A percentile compares a stretch with the other conserved stretches of the same genome.
Evolutionary conservation across 805 yeast genomes (phyloP).

Genomic region (Spathaspora gorwiae): DNA sequence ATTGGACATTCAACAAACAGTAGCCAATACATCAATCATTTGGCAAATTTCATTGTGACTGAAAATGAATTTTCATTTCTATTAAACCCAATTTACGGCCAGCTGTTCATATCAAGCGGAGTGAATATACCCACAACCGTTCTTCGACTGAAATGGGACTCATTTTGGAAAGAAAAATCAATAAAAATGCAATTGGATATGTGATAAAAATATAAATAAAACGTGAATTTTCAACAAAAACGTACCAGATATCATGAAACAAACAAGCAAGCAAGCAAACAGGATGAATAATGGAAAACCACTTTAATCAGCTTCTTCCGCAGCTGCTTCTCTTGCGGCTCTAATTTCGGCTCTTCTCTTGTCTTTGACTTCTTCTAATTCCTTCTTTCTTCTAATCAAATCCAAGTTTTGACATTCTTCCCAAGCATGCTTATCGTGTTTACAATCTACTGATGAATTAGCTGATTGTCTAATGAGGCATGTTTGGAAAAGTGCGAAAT

Average conservation of each 20-base stretch:
- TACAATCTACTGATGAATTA: slow-evolving; percentile 50
- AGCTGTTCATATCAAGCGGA: not conserved
- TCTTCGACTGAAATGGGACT: not conserved
- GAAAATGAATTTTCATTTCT: not conserved
- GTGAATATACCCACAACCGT: not conserved
- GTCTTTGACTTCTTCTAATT: slow-evolving; percentile 55
- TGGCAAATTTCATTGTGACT: not conserved
- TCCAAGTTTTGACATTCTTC: slow-evolving; percentile 83
- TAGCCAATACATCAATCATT: too few relatives aligned
- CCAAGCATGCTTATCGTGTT: slow-evolving; percentile 74
- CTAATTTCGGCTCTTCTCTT: slow-evolving; percentile 24
- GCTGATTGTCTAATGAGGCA: slow-evolving; percentile 43
- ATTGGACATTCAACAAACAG: too few relatives aligned
- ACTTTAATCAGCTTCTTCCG: not conserved
- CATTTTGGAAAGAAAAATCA: not conserved
- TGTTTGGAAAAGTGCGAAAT: slow-evolving; percentile 41
- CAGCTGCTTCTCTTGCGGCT: not conserved
- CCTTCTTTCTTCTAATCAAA: slow-evolving; percentile 74
- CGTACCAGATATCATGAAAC: not conserved
- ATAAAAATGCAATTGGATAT: not conserved
- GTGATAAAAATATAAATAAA: not conserved
- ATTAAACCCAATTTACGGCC: not conserved
- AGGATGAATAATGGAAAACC: not conserved
- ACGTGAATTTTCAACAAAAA: not conserved
- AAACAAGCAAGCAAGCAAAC: not conserved